Conservation (phyloP, 2,329 filamentous ascomycete genomes). For the Colletotrichum eleusines region DNA sequence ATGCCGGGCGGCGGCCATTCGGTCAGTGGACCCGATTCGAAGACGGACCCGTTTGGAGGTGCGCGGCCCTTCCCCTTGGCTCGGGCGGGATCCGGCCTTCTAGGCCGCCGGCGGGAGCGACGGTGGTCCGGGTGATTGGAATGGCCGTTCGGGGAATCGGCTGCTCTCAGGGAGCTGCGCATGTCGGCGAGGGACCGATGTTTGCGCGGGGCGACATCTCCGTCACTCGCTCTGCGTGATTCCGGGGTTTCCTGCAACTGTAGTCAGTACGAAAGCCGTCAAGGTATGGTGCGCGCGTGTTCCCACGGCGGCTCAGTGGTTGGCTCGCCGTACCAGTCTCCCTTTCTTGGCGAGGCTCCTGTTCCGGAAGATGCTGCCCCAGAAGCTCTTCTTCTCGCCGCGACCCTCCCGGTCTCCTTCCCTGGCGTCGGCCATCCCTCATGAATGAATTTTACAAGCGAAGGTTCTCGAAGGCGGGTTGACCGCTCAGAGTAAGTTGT, state of each 20-base stretch:
- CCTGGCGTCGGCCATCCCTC: slow-evolving; percentile 50
- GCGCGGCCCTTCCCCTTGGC: slow-evolving; percentile 57
- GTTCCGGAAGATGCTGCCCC: slow-evolving; percentile 62
- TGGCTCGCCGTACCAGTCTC: slow-evolving; percentile 50
- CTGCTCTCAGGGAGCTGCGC: slow-evolving; percentile 26
- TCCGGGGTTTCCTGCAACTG: slow-evolving; percentile 48
- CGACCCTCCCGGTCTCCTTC: slow-evolving; percentile 43
- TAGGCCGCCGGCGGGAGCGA: slow-evolving; percentile 56
- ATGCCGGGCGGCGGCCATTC: slow-evolving; percentile 70
- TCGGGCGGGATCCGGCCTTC: slow-evolving; percentile 53
- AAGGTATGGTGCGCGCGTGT: slow-evolving; percentile 16
- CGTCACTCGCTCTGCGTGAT: slow-evolving; percentile 50
- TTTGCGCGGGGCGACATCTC: slow-evolving; percentile 49
- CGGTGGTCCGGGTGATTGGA: slow-evolving; percentile 13
- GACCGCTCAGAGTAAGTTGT: background rate
- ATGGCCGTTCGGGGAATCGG: slow-evolving; percentile 32
- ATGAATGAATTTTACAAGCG: slow-evolving; percentile 28
- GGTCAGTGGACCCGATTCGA: slow-evolving; percentile 55
- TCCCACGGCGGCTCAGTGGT: slow-evolving; percentile 36
- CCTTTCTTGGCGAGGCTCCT: slow-evolving; percentile 57
- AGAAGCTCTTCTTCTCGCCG: slow-evolving; percentile 60
- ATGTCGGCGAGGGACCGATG: slow-evolving; percentile 40
- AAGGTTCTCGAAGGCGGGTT: background rate
- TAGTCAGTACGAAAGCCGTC: slow-evolving; percentile 7
- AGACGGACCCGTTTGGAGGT: slow-evolving; percentile 47